A percentile compares a stretch with the other conserved stretches of the same genome.
These are phyloP conservation scores for Paradendryphiella salina DNA, from an alignment of 2,329 filamentous ascomycete genomes.

Conservation along the genomic window DNA sequence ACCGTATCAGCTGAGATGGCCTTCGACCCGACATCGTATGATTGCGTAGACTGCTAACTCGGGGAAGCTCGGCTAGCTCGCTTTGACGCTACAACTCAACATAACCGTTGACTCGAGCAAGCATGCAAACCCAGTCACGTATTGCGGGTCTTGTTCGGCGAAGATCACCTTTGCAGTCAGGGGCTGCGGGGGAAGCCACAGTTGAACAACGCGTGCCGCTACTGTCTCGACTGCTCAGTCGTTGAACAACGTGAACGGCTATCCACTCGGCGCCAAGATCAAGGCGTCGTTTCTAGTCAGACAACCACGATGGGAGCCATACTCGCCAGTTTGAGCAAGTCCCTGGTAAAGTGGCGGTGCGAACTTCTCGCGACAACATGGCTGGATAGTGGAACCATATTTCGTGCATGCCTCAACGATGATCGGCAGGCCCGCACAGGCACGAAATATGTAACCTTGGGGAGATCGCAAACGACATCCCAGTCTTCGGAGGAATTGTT, in stretches of 20 bases:
- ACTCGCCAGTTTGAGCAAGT: background rate
- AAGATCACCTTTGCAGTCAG: background rate
- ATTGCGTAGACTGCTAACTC: background rate
- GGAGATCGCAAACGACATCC: background rate
- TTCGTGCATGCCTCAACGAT: constrained; percentile 2
- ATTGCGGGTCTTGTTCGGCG: constrained; percentile 9
- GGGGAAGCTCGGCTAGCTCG: constrained; percentile 6
- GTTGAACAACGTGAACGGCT: background rate
- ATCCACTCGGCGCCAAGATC: too few relatives aligned
- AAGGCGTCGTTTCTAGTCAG: too few relatives aligned
- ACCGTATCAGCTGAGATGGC: background rate
- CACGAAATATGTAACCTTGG: background rate
- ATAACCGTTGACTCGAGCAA: background rate
- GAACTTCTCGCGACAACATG: background rate
- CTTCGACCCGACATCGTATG: background rate
- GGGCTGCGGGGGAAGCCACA: constrained; percentile 3
- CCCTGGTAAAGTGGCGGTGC: background rate
- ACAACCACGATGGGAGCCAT: too few relatives aligned
- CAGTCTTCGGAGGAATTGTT: background rate
- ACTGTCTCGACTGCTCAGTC: background rate
- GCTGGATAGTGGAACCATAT: background rate
- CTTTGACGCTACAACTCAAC: background rate
- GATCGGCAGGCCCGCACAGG: constrained; percentile 7
- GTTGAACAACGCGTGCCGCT: background rate
- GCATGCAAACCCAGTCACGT: background rate